These are phyloP conservation scores for Leishmania tropica DNA, from an alignment of 208 protist species.

Conservation along the genomic window DNA sequence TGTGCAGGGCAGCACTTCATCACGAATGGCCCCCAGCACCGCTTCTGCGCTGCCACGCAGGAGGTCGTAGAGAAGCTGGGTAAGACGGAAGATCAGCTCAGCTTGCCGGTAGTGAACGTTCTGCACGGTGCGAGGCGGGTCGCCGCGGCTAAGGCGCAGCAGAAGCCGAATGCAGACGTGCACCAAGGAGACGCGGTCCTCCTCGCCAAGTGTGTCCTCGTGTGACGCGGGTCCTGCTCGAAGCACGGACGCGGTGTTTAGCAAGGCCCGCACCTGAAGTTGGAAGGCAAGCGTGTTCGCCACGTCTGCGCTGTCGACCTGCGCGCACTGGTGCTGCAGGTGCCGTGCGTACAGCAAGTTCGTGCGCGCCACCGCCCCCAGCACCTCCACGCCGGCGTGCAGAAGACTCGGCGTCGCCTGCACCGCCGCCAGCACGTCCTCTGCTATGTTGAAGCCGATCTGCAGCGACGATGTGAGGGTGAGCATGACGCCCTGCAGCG, in stretches of 20 bases:
- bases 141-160: conserved; percentile 36
- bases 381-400: conserved; percentile 32
- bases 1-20: conserved; percentile 34
- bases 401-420: conserved; percentile 42
- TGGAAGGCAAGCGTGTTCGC: conserved; percentile 28
- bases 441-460: conserved; percentile 42
- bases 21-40: conserved; percentile 27
- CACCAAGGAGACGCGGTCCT: conserved; percentile 29
- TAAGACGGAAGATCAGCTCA: conserved; percentile 67
- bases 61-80: conserved; percentile 48
- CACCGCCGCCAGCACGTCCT: conserved; percentile 45
- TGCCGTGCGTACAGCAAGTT: conserved; percentile 34
- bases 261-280: conserved; percentile 29
- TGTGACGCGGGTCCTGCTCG: background rate
- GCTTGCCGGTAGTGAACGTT: conserved; percentile 47
- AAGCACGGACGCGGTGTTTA: conserved; percentile 9
- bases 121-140: conserved; percentile 34
- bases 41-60: conserved; percentile 42
- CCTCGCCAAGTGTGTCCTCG: conserved; percentile 19
- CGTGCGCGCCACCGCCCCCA: conserved; percentile 42
- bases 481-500: conserved; percentile 41
- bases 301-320: conserved; percentile 21
- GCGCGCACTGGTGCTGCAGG: conserved; percentile 33
- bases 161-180: conserved; percentile 32
- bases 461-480: conserved; percentile 55